Conservation (phyloP, 2,329 filamentous ascomycete genomes). For the Didymella exigua region DNA sequence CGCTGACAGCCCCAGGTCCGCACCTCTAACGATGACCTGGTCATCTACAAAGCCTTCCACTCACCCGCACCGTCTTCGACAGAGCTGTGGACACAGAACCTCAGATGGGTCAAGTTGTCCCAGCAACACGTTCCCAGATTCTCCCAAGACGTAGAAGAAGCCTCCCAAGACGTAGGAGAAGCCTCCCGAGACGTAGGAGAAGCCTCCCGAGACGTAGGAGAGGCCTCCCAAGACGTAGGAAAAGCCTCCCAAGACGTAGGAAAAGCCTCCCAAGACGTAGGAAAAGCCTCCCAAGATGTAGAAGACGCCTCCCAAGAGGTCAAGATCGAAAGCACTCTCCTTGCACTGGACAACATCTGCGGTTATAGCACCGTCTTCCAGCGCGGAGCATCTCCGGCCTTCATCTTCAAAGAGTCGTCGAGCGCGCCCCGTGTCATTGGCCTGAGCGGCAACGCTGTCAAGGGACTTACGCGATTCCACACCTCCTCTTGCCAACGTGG, state of each 20-base stretch:
- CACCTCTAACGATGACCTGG: slow-evolving; percentile 79
- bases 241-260: slow-evolving; percentile 57
- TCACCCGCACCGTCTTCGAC: slow-evolving; percentile 48
- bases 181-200: slow-evolving; percentile 56
- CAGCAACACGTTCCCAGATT: slow-evolving; percentile 70
- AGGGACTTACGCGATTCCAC: slow-evolving; percentile 76
- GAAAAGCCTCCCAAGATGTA: slow-evolving; percentile 55
- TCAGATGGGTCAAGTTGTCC: slow-evolving; percentile 77
- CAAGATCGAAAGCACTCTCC: slow-evolving; percentile 56
- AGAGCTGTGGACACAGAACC: slow-evolving; percentile 58
- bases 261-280: slow-evolving; percentile 53
- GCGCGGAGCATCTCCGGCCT: slow-evolving; percentile 77
- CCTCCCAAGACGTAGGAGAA: slow-evolving; percentile 57
- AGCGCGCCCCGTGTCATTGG: slow-evolving; percentile 76
- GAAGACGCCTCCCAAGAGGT: slow-evolving; percentile 57
- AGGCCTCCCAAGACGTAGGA: slow-evolving; percentile 55
- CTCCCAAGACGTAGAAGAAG: slow-evolving; percentile 56
- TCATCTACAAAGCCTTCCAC: slow-evolving; percentile 82
- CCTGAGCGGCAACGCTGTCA: slow-evolving; percentile 70
- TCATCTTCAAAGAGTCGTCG: slow-evolving; percentile 81
- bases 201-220: no score
- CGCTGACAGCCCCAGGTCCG: slow-evolving; percentile 63
- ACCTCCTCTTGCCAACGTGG: slow-evolving; percentile 78
- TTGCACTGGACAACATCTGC: slow-evolving; percentile 67
- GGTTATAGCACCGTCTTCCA: slow-evolving; percentile 85